phyloP scores from a whole-genome alignment of 2,329 filamentous ascomycete species.

The Arachnomyces sp. region DNA sequence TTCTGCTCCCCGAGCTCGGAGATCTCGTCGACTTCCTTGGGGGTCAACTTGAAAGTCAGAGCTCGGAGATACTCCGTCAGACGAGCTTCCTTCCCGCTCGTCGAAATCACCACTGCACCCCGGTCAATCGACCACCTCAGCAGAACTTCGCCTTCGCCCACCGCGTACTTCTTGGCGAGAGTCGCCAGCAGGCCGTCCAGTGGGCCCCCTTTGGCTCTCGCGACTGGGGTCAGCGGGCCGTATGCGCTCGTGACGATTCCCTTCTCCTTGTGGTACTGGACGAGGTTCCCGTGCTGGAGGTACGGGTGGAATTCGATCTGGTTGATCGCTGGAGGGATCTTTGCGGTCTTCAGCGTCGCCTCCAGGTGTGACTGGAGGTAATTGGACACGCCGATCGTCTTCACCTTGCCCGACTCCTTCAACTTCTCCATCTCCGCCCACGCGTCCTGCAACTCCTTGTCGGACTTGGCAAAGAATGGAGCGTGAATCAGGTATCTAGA shows the following conservation, averaged over 20 bases:
- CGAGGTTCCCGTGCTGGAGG: conserved; percentile 36
- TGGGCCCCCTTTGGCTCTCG: conserved; percentile 48
- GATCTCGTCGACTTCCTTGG: conserved; percentile 48
- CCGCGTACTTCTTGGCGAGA: conserved; percentile 54
- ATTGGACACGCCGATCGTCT: conserved; percentile 56
- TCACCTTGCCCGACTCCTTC: conserved; percentile 48
- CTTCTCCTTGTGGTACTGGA: conserved; percentile 33
- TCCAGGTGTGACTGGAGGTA: conserved; percentile 49
- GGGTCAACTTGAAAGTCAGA: conserved; percentile 51
- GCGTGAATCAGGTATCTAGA: conserved; percentile 53
- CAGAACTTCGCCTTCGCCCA: conserved; percentile 48
- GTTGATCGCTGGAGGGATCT: conserved; percentile 33
- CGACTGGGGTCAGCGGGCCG: conserved; percentile 40
- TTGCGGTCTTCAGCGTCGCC: conserved; percentile 39
- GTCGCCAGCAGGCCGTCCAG: conserved; percentile 43
- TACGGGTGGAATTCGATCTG: conserved; percentile 41
- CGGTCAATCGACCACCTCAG: conserved; percentile 56
- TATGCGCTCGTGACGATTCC: conserved; percentile 37
- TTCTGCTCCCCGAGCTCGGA: conserved; percentile 41
- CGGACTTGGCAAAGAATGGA: conserved; percentile 49
- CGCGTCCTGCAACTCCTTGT: conserved; percentile 47
- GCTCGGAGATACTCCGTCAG: conserved; percentile 49
- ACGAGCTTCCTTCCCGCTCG: conserved; percentile 51
- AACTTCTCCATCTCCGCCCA: conserved; percentile 55
- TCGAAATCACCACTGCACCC: conserved; percentile 51